Base-by-base conservation (phyloP, 2,329 filamentous ascomycete genomes). In the Aspergillus chevalieri region DNA sequence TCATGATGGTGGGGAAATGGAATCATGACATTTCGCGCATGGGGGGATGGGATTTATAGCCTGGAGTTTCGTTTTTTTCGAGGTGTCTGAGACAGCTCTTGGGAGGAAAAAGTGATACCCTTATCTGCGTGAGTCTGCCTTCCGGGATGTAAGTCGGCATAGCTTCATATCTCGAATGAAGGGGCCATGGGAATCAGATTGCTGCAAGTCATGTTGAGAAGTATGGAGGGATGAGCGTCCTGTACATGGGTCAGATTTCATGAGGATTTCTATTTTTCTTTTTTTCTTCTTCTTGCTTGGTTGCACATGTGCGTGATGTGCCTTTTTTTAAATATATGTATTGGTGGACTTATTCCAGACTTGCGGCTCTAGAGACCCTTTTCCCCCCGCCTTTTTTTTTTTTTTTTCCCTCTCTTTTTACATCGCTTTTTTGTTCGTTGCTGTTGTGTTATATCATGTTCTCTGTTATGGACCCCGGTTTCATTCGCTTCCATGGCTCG, bases 41-140 rank as follows among this genome's bases (percentile, higher is more conserved):
- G 52, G 50, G 51, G 50, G 50, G 58, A 55, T 58, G 60, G 59
- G 52, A 60, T 62, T 57, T 59, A 65, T 65, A 59, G 54, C 58
- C 60, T 68, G 65, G 65, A 67, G 64, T 67, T 65, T 30, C 26
- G 26, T 30, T 30, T 30, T 30, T 30, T 57, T 62, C 56, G 63
- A 66, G 66, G 58, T 68, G 65, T 67, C 62, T 67, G 62, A 62
- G 62, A 66, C 63, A 68, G 55, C 63, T 66, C 64, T 64, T 61
- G 61, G 63, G 61, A 68, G 63, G 62, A 65, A 68, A 69, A 69
- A 69, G 63, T 70, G 68, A 71, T 71, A 71, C 68, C 68, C 68
- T 68, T 66, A 41, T 63, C 60, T 65, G 64, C 64, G 63, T 60
- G 64, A 64, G 65, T 70, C 64, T 68, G 63, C 65, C 64, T 65